Evolutionary conservation across 768 basidiomycete species (phyloP).

Genomic region (Wakefieldia striispora): DNA sequence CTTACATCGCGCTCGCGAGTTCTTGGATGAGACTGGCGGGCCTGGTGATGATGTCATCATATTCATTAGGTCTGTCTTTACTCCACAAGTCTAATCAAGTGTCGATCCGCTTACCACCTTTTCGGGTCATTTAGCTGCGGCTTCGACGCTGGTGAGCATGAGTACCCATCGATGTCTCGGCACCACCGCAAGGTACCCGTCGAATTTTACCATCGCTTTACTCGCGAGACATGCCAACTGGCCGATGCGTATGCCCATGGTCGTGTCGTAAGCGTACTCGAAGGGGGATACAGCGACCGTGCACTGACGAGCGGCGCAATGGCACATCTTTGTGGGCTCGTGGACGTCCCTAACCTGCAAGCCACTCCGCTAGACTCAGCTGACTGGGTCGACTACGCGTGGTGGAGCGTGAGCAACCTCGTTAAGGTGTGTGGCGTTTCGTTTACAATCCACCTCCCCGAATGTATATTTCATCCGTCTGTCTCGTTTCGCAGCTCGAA

Average conservation of each 20-base stretch:
- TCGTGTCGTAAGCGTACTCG: constrained; percentile 81
- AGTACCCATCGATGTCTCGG: constrained; percentile 86
- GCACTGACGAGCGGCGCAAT: constrained; percentile 82
- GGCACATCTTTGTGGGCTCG: constrained; percentile 76
- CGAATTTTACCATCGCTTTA: constrained; percentile 83
- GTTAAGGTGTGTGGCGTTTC: constrained; percentile 40
- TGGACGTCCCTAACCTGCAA: constrained; percentile 12
- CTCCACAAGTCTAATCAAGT: not conserved
- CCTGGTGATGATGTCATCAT: constrained; percentile 70
- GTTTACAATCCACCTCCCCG: not conserved
- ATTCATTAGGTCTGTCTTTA: constrained; percentile 72
- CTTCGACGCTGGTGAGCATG: constrained; percentile 93
- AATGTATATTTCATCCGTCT: not conserved
- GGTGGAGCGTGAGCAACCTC: constrained; percentile 69
- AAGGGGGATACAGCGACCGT: constrained; percentile 93
- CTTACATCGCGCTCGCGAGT: constrained; percentile 65
- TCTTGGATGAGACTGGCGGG: constrained; percentile 64
- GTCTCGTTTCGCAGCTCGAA: constrained; percentile 48
- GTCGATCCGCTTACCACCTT: not conserved
- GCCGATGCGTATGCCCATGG: constrained; percentile 65
- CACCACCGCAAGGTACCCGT: constrained; percentile 88
- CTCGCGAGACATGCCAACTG: constrained; percentile 64
- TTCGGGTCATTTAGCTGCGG: constrained; percentile 59
- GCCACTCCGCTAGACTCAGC: not conserved
- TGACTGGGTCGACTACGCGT: constrained; percentile 40